phyloP scores from a whole-genome alignment of 306 rosid species.

The Crataegus laevigata region DNA sequence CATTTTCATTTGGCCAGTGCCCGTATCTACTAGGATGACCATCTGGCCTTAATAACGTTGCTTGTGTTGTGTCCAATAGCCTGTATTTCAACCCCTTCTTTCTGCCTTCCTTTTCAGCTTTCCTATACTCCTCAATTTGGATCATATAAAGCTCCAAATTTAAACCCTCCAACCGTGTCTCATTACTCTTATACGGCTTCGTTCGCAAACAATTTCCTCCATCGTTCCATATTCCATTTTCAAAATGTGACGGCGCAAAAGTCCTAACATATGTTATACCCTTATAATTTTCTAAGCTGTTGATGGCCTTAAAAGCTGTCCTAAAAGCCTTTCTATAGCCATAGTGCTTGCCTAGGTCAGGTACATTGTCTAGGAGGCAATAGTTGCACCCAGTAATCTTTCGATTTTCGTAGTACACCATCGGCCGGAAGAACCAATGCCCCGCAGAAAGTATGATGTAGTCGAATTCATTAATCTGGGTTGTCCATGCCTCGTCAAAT shows the following conservation, averaged over 20 bases:
- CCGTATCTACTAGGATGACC: slow-evolving; percentile 88
- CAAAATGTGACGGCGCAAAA: slow-evolving; percentile 79
- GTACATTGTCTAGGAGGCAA: slow-evolving; percentile 52
- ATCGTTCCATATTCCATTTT: slow-evolving; percentile 66
- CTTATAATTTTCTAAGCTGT: slow-evolving; percentile 39
- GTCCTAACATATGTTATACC: slow-evolving; percentile 65
- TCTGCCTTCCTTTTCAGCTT: slow-evolving; percentile 54
- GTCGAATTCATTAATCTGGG: slow-evolving; percentile 47
- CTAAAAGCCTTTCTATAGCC: slow-evolving; percentile 63
- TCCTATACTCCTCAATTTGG: slow-evolving; percentile 64
- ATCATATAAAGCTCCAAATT: slow-evolving; percentile 65
- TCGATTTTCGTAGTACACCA: slow-evolving; percentile 45
- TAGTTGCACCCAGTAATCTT: slow-evolving; percentile 57
- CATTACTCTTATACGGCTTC: slow-evolving; percentile 61
- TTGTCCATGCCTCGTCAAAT: slow-evolving; percentile 56
- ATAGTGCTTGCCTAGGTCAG: slow-evolving; percentile 54
- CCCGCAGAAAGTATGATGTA: slow-evolving; percentile 63
- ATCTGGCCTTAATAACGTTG: slow-evolving; percentile 68
- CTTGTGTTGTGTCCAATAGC: slow-evolving; percentile 60
- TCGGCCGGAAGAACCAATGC: slow-evolving; percentile 70
- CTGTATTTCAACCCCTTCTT: slow-evolving; percentile 50
- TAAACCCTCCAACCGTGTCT: slow-evolving; percentile 47
- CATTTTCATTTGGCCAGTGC: slow-evolving; percentile 73
- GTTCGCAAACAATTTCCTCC: slow-evolving; percentile 78
- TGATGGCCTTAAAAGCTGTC: slow-evolving; percentile 60